Evolutionary conservation across 2,329 filamentous ascomycete species (phyloP).

Genomic region (Pyrenophora graminea): DNA sequence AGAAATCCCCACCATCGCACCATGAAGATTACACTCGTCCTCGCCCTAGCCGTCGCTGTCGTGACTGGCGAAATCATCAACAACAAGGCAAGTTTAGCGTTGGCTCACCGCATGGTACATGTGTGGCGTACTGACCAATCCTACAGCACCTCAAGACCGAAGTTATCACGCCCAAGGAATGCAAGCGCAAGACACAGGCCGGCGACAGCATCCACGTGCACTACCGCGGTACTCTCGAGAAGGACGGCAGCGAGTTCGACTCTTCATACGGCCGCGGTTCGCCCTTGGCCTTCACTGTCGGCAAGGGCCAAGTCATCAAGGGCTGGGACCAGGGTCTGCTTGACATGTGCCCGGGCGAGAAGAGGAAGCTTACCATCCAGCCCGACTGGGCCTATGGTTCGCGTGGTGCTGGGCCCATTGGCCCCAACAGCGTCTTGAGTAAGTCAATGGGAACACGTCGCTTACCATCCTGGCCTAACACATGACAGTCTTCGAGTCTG

Average conservation of each 20-base stretch:
- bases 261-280: conserved; percentile 72
- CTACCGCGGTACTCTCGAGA: conserved; percentile 75
- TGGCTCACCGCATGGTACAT: background rate
- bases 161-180: conserved; percentile 73
- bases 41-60: conserved; percentile 56
- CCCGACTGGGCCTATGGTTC: conserved; percentile 84
- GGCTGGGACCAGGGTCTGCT: conserved; percentile 92
- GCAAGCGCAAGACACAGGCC: conserved; percentile 69
- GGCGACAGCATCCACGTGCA: conserved; percentile 86
- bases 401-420: conserved; percentile 81
- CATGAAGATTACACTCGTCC: conserved; percentile 55
- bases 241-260: conserved; percentile 62
- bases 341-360: conserved; percentile 97
- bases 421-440: conserved; percentile 79
- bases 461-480: conserved; percentile 21
- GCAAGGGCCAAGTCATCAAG: conserved; percentile 87
- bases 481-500: conserved; percentile 80
- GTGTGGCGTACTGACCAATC: conserved; percentile 16
- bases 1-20: conserved; percentile 1
- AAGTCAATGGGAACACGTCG: conserved; percentile 35
- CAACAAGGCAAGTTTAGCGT: conserved; percentile 28
- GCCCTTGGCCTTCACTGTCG: conserved; percentile 81
- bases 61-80: conserved; percentile 37
- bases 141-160: conserved; percentile 72
- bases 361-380: conserved; percentile 86